These are phyloP conservation scores for Panellus pusillus DNA, from an alignment of 768 basidiomycete genomes.

Conservation along the genomic window DNA sequence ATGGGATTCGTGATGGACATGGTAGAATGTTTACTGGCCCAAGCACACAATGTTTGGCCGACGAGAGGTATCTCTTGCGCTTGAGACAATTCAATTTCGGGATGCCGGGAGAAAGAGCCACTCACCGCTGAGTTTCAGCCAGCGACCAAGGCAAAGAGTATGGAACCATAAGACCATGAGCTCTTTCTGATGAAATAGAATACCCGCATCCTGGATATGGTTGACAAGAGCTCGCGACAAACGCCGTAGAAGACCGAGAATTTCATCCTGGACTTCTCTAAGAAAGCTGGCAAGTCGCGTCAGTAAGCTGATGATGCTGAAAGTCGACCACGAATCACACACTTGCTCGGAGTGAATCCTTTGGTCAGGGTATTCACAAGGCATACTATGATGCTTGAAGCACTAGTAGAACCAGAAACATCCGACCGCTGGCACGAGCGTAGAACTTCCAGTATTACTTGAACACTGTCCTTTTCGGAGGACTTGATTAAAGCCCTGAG, in stretches of 20 bases:
- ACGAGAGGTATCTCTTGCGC: constrained; percentile 2
- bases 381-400: constrained; percentile 20
- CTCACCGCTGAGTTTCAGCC: constrained; percentile 24
- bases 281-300: constrained; percentile 25
- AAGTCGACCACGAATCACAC: neutral
- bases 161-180: constrained; percentile 26
- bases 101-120: neutral
- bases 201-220: constrained; percentile 4
- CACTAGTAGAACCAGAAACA: neutral
- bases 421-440: constrained; percentile 9
- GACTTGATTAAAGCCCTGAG: constrained; percentile 10
- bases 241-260: constrained; percentile 23
- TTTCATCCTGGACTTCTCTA: constrained; percentile 26
- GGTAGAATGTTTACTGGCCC: neutral
- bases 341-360: constrained; percentile 26
- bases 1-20: neutral
- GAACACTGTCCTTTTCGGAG: constrained; percentile 6
- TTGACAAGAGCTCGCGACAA: constrained; percentile 12
- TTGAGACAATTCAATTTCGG: neutral
- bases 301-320: neutral
- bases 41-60: constrained; percentile 11
- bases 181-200: constrained; percentile 1
- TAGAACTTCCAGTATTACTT: constrained; percentile 5
- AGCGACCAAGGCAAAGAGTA: constrained; percentile 24
- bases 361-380: constrained; percentile 30